A percentile compares a stretch with the other conserved stretches of the same genome.
These are phyloP conservation scores for Zasmidium angulare DNA, from an alignment of 2,329 filamentous ascomycete species.

Conservation along the genomic window DNA sequence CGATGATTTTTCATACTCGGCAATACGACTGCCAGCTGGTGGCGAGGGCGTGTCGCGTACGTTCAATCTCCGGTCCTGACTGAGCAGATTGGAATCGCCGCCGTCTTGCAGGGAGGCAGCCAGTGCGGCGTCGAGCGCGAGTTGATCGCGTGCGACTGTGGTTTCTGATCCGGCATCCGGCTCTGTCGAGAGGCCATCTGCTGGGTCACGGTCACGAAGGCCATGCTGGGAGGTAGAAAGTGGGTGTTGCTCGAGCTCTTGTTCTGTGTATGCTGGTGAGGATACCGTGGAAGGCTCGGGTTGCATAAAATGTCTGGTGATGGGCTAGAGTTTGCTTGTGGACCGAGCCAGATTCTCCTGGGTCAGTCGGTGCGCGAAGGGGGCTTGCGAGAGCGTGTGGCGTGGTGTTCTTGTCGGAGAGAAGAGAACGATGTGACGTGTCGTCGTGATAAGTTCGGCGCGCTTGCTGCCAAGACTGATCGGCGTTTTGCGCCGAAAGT, in stretches of 20 bases:
- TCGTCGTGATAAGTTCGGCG: too few relatives aligned
- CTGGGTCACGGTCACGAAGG: conserved; percentile 48
- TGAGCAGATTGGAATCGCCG: conserved; percentile 3
- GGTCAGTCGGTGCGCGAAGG: conserved; percentile 47
- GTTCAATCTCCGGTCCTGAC: conserved; percentile 29
- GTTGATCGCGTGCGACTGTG: conserved; percentile 23
- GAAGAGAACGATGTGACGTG: not conserved
- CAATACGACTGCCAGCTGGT: conserved; percentile 52
- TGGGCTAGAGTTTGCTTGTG: conserved; percentile 33
- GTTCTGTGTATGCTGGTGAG: conserved; percentile 50
- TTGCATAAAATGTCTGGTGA: conserved; percentile 62
- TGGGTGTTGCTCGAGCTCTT: conserved; percentile 38
- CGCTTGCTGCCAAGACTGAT: too few relatives aligned
- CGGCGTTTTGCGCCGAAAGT: too few relatives aligned
- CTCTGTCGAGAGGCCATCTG: conserved; percentile 44
- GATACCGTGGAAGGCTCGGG: conserved; percentile 47
- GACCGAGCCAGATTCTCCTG: conserved; percentile 58
- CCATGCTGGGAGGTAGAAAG: conserved; percentile 58
- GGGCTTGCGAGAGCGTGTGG: conserved; percentile 14
- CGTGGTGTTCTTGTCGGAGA: conserved; percentile 10
- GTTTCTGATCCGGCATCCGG: conserved; percentile 34
- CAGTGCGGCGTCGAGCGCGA: conserved; percentile 27
- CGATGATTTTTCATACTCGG: conserved; percentile 54
- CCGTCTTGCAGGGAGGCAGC: conserved; percentile 29
- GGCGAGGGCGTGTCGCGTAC: conserved; percentile 33